phyloP scores from a whole-genome alignment of 1,284 basidiomycete genomes.

The Xerocomus alliaceus region DNA sequence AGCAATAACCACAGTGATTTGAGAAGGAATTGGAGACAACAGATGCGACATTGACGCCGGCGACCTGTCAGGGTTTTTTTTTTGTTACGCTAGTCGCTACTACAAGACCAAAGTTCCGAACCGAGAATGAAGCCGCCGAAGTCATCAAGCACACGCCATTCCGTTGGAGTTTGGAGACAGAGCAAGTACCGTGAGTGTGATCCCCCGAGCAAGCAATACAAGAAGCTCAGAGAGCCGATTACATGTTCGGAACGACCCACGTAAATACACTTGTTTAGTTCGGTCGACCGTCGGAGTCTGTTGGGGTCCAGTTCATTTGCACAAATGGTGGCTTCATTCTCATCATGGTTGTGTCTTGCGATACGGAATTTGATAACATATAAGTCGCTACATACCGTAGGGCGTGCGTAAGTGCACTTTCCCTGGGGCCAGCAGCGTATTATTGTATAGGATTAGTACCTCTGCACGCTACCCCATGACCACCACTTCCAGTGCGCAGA shows the following conservation, averaged over 20 bases:
- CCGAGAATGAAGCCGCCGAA: conserved; percentile 8
- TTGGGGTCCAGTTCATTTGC: background rate
- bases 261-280: conserved; percentile 23
- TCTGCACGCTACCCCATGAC: background rate
- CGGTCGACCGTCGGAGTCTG: too few species aligned
- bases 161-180: background rate
- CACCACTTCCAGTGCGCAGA: conserved; percentile 26
- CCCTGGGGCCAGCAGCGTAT: too few species aligned
- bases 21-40: background rate
- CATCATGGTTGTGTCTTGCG: background rate
- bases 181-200: too few species aligned
- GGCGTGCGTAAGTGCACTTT: too few species aligned
- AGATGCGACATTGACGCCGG: conserved; percentile 10
- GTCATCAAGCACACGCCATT: background rate
- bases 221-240: conserved; percentile 24
- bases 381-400: too few species aligned
- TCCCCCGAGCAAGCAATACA: conserved; percentile 1
- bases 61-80: conserved; percentile 14
- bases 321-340: too few species aligned
- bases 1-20: background rate
- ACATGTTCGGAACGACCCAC: conserved; percentile 24
- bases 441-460: too few species aligned
- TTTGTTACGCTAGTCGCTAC: conserved; percentile 3
- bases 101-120: conserved; percentile 13
- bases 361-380: too few species aligned